Evolutionary conservation across 257 asterid genomes (phyloP), one percentile per base, ranked within the genome.

Genomic region (Knoxia roxburghii): DNA sequence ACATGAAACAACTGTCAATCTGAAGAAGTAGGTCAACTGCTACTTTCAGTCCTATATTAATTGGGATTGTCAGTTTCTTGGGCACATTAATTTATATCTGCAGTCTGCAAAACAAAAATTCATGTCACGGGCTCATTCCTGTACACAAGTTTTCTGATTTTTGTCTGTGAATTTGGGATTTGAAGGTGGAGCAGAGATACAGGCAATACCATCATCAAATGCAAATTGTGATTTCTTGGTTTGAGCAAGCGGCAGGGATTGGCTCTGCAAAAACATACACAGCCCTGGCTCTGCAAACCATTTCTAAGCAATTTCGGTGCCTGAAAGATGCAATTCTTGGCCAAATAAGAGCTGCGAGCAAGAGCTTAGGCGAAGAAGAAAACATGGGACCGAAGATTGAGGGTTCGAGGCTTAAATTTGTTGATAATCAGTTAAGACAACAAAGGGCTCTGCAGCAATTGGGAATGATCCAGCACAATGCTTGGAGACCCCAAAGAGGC

Each of bases 401-500:
- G 69, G 96, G 96, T 1, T 86, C 99, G 29, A 82, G 96, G 75
- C 96, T 93, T 5, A 93, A 93, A 46, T 88, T 85, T 23, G 95
- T 93, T 0, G 99, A 90, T 29, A 93, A 90, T 70, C 99, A 93
- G 37, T 78, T 93, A 1, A 72, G 97, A 33, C 99, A 93, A 56
- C 99, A 88, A 64, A 82, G 96, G n/a, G 97, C 99, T 18, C 65
- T 93, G 26, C 97, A 93, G 76, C 99, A 93, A 27, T 70, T 93
- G 87, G 99, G 99, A 79, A 90, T 93, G 99, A 85, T 90, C 82
- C 99, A 88, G 71, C 94, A 90, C 66, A 93, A 90, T 77, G 99
- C 99, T 73, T 93, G 99, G 99, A 90, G 99, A 79, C 99, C 99
- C 64, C 99, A 90, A 69, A 72, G 99, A 77, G 99, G 99, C 49